Percentiles rank a stretch among this genome's conserved stretches.
Conservation (phyloP, 2,329 filamentous ascomycete species). For the Cladosporium sp. region DNA sequence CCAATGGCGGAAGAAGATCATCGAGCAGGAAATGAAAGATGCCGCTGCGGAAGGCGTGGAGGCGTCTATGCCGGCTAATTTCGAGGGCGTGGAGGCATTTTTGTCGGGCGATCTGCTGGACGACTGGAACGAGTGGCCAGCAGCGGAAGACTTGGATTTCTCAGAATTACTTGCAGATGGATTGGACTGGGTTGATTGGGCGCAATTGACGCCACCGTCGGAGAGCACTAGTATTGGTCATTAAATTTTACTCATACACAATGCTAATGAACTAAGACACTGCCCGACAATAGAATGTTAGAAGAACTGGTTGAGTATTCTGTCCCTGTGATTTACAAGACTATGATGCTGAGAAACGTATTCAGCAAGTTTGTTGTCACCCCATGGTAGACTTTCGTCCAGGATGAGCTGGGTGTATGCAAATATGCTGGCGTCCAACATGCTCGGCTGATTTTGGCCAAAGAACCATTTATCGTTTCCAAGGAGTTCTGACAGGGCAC, state of each 20-base stretch:
- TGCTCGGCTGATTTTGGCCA: slow-evolving; percentile 52
- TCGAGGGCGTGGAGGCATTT: background rate
- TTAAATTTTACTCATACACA: background rate
- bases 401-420: slow-evolving; percentile 81
- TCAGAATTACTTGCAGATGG: slow-evolving; percentile 11
- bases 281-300: background rate
- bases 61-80: background rate
- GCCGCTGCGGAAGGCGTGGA: background rate
- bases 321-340: slow-evolving; percentile 61
- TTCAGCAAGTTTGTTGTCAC: slow-evolving; percentile 55
- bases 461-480: slow-evolving; percentile 61
- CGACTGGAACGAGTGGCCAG: slow-evolving; percentile 11
- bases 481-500: slow-evolving; percentile 57
- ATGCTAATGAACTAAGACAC: background rate
- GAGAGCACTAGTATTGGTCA: background rate
- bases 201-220: background rate
- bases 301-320: slow-evolving; percentile 53
- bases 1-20: slow-evolving; percentile 14
- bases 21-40: background rate
- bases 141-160: slow-evolving; percentile 7
- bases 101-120: slow-evolving; percentile 4
- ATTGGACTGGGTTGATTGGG: slow-evolving; percentile 10
- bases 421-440: slow-evolving; percentile 88
- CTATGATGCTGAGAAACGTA: slow-evolving; percentile 55
- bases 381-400: slow-evolving; percentile 61